These are phyloP conservation scores for Trematosphaeria pertusa DNA, from an alignment of 2,329 filamentous ascomycete genomes.

Conservation along the genomic window DNA sequence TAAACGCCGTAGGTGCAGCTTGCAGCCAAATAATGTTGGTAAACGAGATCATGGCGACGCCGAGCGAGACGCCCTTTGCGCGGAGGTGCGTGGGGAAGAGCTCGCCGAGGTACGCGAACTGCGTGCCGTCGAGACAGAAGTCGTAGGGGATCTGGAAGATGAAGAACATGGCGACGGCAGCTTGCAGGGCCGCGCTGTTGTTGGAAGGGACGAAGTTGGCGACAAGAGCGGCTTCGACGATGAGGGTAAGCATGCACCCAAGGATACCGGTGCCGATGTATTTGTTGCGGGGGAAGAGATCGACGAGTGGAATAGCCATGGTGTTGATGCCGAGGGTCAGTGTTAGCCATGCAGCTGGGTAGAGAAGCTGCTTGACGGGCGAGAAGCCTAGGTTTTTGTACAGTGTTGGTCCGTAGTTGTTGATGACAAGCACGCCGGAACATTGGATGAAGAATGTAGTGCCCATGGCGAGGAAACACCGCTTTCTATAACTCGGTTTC, in stretches of 20 bases:
- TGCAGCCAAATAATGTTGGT: conserved; percentile 61
- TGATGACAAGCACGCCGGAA: conserved; percentile 38
- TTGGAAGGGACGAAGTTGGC: conserved; percentile 28
- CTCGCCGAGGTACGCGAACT: conserved; percentile 59
- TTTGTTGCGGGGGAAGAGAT: conserved; percentile 28
- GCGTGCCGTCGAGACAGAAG: conserved; percentile 58
- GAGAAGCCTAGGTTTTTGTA: conserved; percentile 38
- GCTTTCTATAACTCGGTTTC: conserved; percentile 35
- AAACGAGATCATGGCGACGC: conserved; percentile 28
- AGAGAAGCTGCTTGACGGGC: conserved; percentile 32
- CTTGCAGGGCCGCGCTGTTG: conserved; percentile 45
- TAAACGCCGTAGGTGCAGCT: conserved; percentile 51
- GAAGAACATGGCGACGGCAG: conserved; percentile 58
- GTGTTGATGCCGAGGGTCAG: conserved; percentile 31
- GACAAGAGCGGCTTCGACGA: conserved; percentile 59
- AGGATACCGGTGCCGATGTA: conserved; percentile 25
- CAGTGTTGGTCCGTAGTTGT: conserved; percentile 37
- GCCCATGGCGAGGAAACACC: conserved; percentile 30
- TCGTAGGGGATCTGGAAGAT: conserved; percentile 58
- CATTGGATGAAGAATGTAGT: conserved; percentile 38
- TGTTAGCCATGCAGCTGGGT: conserved; percentile 38
- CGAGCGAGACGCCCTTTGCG: conserved; percentile 50
- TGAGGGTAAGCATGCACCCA: conserved; percentile 33
- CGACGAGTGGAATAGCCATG: conserved; percentile 31
- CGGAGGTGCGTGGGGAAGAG: conserved; percentile 56